Conservation (phyloP, 2,329 filamentous ascomycete species). For the Clathrospora elynae region DNA sequence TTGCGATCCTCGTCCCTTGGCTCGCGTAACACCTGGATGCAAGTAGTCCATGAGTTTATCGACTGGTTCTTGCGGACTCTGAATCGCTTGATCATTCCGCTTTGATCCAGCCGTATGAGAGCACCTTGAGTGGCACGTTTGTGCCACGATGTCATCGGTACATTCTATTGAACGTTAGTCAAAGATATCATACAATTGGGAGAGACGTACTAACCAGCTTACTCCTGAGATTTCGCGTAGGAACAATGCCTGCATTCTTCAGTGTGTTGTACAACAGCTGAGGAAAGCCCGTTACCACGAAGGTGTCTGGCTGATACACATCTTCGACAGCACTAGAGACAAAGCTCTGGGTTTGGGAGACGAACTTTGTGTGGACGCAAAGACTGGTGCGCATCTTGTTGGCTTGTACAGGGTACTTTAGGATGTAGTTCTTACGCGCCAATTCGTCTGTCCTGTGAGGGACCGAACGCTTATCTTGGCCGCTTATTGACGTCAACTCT, state of each 20-base stretch:
- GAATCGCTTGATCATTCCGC: slow-evolving; percentile 49
- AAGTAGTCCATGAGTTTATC: slow-evolving; percentile 38
- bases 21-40: slow-evolving; percentile 51
- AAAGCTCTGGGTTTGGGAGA: slow-evolving; percentile 40
- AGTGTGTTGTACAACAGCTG: slow-evolving; percentile 56
- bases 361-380: slow-evolving; percentile 59
- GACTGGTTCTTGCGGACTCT: slow-evolving; percentile 39
- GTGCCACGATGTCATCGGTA: slow-evolving; percentile 44
- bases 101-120: slow-evolving; percentile 48
- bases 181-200: too few species aligned
- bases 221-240: slow-evolving; percentile 58
- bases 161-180: slow-evolving; percentile 33
- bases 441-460: slow-evolving; percentile 64
- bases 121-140: slow-evolving; percentile 48
- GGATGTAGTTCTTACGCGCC: slow-evolving; percentile 64
- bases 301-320: slow-evolving; percentile 45
- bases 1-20: slow-evolving; percentile 43
- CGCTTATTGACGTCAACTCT: slow-evolving; percentile 59
- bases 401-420: slow-evolving; percentile 53
- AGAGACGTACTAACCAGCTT: slow-evolving; percentile 48
- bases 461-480: slow-evolving; percentile 69
- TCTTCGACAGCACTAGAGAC: slow-evolving; percentile 38
- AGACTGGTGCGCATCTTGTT: slow-evolving; percentile 61
- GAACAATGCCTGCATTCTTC: slow-evolving; percentile 57
- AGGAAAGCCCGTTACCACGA: slow-evolving; percentile 58